Base-by-base conservation (phyloP, 164 flowering plant genomes). In the Brasenia schreberi region DNA sequence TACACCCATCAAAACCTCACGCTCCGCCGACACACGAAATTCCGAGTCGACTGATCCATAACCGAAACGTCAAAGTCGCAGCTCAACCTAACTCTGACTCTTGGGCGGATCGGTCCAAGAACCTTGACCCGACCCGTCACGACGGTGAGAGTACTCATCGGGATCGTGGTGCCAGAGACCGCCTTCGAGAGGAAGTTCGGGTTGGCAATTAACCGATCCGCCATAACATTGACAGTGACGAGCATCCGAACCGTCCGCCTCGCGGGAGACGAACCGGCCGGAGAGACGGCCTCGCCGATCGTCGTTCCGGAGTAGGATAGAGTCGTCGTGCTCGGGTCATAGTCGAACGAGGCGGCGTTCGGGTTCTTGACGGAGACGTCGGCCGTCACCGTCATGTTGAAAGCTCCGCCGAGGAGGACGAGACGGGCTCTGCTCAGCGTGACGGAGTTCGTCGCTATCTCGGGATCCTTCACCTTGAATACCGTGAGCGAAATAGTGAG, bases 81-180 rank as follows among this genome's bases (percentile, higher is more conserved):
- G 64, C 86, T 85, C 87, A 88, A 78, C 67, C 43, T 77, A 66
- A 88, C 87, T 14, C 64, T 72, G 4, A 82, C 79, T 69, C 81
- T 80, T 14, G 61, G 81, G 73, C 72, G 80, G 12, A 82, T 63
- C 7, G 85, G 56, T 43, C 64, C 68, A 42, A 84, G 10, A 0
- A 88, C 64, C 65, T 78, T 86, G 74, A 83, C 81, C 66, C 78
- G 72, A 17, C 96, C 96, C 5, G 76, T 78, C 5, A 90, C 63
- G 49, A 67, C 71, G 0, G 94, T 76, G 64, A 75, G 77, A 68
- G 80, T 87, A 7, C 63, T 71, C 67, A 90, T 67, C 0, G 65
- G 53, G 66, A 90, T 49, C 56, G 16, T 49, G 12, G 16, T 9
- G 42, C 85, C 83, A 6, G 81, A 68, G 0, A 4, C 43, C 7